Base-by-base conservation (phyloP, 257 asterid genomes). In the Solanum neorickii region DNA sequence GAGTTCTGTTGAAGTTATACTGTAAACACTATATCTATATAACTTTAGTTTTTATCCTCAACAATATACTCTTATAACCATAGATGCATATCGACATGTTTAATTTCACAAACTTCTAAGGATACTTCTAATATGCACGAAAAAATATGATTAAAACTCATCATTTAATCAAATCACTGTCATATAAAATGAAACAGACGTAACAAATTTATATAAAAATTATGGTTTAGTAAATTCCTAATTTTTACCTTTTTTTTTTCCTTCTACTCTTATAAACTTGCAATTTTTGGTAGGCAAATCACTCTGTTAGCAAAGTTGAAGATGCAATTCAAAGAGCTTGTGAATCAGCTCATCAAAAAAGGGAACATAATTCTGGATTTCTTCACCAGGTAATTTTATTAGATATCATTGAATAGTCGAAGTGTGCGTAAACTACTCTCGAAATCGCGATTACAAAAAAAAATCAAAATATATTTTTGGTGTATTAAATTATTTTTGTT, bases 241-340 rank as follows among this genome's bases (percentile, higher is more conserved):
- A 33, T 5, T 11, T 39, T 37, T 11, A 8, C 12, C 13, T 4
- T 76, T 52, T 16, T 52, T 6, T 56, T 56, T 14, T 8, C 18
- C 23, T 44, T 78, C n/a, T 46, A 78, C 37, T 76, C 60, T 78
- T 9, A 37, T 74, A 35, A 37, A 80, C 68, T 20, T 80, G 29
- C n/a, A 8, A 44, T 25, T 23, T 44, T 78, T 78, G 7, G 72
- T 70, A 95, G 97, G 90, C 94, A 14, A 77, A 82, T 25, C 31
- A 89, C 86, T 93, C 94, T 87, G 92, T 87, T 9, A 94, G 93
- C 18, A 92, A 90, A 90, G 91, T 92, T 69, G 88, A 77, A 25
- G 91, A 91, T 1, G 92, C 90, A 10, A 90, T 93, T 2, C 92
- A 92, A 0, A 72, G 87, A 9, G 82, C 95, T 86, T 88, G 91